Base-by-base conservation (phyloP, 306 rosid species). In the Mimosa pudica region DNA sequence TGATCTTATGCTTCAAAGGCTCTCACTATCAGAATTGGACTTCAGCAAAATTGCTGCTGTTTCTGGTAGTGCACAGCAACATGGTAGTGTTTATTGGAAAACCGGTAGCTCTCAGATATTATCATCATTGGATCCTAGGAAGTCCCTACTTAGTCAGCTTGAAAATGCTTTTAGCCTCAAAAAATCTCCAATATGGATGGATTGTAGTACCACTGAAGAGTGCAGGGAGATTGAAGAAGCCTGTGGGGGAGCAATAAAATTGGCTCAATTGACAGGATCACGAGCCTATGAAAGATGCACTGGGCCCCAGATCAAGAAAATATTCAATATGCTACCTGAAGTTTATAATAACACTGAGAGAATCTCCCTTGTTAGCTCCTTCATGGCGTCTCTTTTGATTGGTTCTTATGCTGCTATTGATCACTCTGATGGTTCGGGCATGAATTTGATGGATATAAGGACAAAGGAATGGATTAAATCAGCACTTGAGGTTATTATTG, bases 1-100 rank as follows among this genome's bases (percentile, higher is more conserved):
- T 68, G 98, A 94, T 80, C 90, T 92, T 24, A 84, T 94, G 30
- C 86, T 94, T 68, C 86, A 86, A 60, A 94, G 84, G 81, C 91
- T 94, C 14, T 82, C 86, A 0, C 82, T 87, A 49, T 88, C 94
- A 4, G 87, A 83, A 32, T 76, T 92, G 57, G 92, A 94, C 84
- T 88, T 94, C 33, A 76, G 85, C 24, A 90, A 87, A 79, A 77
- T 94, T 72, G 85, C 83, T 68, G 93, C 98, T 42, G 87, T 94
- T 72, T 94, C 98, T 1, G 98, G 98, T 8, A 94, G 98, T 87
- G 98, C 97, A 51, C 98, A 94, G 80, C 98, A 94, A 42, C 98
- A 94, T 75, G 98, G 97, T 70, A 94, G 98, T 60, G 98, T 94
- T 24, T 94, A 94, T 70, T 94, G 98, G 98, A 94, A 90, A 83